A percentile compares a stretch with the other conserved stretches of the same genome.
Evolutionary conservation across 2,329 filamentous ascomycete genomes (phyloP).

Genomic region (Cylindrodendrum hubeiense): DNA sequence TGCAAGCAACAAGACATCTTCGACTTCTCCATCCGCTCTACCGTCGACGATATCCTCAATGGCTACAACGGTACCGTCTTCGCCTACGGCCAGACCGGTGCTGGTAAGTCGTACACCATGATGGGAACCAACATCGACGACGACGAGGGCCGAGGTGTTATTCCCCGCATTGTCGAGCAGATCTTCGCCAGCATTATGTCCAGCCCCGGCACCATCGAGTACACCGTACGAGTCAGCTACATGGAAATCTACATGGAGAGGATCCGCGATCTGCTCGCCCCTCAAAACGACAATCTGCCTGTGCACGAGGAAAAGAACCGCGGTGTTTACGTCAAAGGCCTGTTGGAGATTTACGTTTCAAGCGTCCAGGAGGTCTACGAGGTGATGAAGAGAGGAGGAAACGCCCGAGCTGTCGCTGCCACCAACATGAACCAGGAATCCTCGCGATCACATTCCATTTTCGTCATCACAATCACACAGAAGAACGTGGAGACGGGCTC

Average conservation of each 20-base stretch:
- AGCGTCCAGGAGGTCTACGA: slow-evolving; percentile 97
- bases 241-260: slow-evolving; percentile 99
- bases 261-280: slow-evolving; percentile 91
- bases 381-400: slow-evolving; percentile 93
- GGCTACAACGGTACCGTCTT: slow-evolving; percentile 99
- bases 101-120: slow-evolving; percentile 99
- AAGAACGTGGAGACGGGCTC: slow-evolving; percentile 98
- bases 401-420: slow-evolving; percentile 89
- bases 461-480: slow-evolving; percentile 95
- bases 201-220: slow-evolving; percentile 94
- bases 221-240: slow-evolving; percentile 98
- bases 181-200: slow-evolving; percentile 96
- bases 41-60: slow-evolving; percentile 97
- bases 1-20: slow-evolving; percentile 94
- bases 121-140: slow-evolving; percentile 85
- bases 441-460: slow-evolving; percentile 97
- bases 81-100: slow-evolving; percentile 97
- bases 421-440: slow-evolving; percentile 99
- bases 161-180: slow-evolving; percentile 96
- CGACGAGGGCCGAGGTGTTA: slow-evolving; percentile 88
- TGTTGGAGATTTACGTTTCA: slow-evolving; percentile 95
- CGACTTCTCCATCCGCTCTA: slow-evolving; percentile 95
- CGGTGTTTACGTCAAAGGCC: slow-evolving; percentile 95
- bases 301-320: slow-evolving; percentile 98
- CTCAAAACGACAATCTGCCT: slow-evolving; percentile 94